Conservation (phyloP, 2,329 filamentous ascomycete genomes). For the Botrytis aclada region DNA sequence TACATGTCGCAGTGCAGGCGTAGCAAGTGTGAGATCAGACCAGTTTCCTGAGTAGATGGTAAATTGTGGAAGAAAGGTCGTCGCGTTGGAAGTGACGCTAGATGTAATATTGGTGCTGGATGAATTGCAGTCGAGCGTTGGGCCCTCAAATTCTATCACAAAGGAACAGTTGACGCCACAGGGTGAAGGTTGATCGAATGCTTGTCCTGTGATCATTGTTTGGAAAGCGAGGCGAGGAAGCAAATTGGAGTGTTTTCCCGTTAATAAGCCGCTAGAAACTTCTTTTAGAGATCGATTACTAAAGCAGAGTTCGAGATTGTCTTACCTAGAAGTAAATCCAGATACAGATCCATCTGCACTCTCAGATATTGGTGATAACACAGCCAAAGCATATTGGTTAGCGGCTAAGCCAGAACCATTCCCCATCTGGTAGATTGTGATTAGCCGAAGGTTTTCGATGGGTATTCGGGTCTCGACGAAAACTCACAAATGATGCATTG, state of each 20-base stretch:
- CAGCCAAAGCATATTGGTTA: conserved; percentile 21
- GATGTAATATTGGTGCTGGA: background rate
- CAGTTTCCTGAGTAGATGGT: conserved; percentile 6
- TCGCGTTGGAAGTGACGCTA: background rate
- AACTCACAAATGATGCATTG: conserved; percentile 30
- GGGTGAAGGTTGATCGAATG: conserved; percentile 21
- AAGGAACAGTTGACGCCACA: conserved; percentile 30
- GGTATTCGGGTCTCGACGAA: too few relatives aligned
- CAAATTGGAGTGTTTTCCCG: conserved; percentile 17
- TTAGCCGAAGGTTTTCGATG: background rate
- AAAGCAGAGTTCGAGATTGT: background rate
- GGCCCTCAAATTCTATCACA: conserved; percentile 24
- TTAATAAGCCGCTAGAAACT: background rate
- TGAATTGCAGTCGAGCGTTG: conserved; percentile 23
- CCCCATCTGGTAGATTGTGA: conserved; percentile 26
- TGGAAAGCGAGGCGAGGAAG: conserved; percentile 23
- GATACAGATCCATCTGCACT: conserved; percentile 18
- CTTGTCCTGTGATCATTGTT: conserved; percentile 25
- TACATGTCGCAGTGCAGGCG: background rate
- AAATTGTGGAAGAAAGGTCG: background rate
- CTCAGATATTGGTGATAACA: conserved; percentile 17
- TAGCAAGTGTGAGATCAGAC: background rate
- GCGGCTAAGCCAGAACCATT: conserved; percentile 26
- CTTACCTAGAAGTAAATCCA: conserved; percentile 23
- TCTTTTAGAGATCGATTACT: background rate